Conservation (phyloP, 768 basidiomycete species). For the Scleroderma bovista region DNA sequence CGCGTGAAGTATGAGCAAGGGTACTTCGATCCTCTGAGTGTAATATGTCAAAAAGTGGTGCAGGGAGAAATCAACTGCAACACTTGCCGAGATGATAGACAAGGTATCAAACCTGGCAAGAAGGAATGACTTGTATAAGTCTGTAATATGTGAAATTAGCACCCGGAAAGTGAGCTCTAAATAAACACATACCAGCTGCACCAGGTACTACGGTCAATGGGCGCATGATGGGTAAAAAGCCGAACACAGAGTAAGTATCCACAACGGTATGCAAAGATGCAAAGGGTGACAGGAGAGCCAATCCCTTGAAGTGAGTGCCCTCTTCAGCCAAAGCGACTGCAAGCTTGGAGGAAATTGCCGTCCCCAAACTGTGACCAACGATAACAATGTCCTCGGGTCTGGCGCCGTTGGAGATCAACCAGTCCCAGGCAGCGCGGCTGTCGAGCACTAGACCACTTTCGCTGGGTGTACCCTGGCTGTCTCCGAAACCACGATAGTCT, state of each 20-base stretch:
- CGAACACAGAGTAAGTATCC: slow-evolving; percentile 62
- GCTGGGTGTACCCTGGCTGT: slow-evolving; percentile 75
- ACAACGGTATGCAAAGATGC: slow-evolving; percentile 54
- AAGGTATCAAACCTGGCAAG: slow-evolving; percentile 60
- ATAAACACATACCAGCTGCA: slow-evolving; percentile 49
- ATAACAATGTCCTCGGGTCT: slow-evolving; percentile 57
- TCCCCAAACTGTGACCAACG: slow-evolving; percentile 86
- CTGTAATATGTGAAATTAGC: slow-evolving; percentile 28
- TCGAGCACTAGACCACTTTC: slow-evolving; percentile 70
- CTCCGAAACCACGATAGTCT: slow-evolving; percentile 91
- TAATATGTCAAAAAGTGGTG: not conserved
- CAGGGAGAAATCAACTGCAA: not conserved
- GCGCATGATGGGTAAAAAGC: slow-evolving; percentile 63
- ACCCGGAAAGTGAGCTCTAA: not conserved
- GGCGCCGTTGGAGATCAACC: slow-evolving; percentile 58
- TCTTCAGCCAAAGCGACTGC: slow-evolving; percentile 44
- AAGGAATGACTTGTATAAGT: slow-evolving; percentile 48
- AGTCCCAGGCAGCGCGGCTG: slow-evolving; percentile 77
- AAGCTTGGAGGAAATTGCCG: slow-evolving; percentile 61
- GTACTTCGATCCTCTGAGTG: slow-evolving; percentile 55
- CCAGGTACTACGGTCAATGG: slow-evolving; percentile 63
- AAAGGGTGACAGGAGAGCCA: slow-evolving; percentile 53
- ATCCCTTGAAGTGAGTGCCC: slow-evolving; percentile 36
- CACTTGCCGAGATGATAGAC: slow-evolving; percentile 50
- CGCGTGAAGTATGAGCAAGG: slow-evolving; percentile 71